Evolutionary conservation across 169 alveolate genomes (phyloP).

Genomic region (Perkinsus olseni): DNA sequence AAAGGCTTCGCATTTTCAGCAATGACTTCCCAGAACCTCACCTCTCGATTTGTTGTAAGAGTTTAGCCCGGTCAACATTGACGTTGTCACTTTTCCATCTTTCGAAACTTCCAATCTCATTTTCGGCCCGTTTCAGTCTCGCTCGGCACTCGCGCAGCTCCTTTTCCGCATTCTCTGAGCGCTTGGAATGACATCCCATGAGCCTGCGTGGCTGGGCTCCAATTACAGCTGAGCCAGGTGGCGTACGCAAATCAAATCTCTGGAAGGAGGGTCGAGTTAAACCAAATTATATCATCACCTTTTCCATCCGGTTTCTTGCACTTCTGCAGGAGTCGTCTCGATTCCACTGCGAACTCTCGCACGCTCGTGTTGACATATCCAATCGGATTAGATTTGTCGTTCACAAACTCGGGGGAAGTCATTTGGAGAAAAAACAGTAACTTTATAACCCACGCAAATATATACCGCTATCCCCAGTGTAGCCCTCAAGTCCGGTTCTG

Average conservation of each 20-base stretch:
- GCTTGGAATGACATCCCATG: too few species aligned
- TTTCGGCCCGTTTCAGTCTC: background rate
- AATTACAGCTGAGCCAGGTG: too few species aligned
- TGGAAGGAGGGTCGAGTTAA: too few species aligned
- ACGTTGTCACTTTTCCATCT: background rate
- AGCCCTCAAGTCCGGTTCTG: background rate
- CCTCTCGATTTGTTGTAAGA: background rate
- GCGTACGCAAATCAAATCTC: too few species aligned
- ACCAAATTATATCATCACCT: conserved; percentile 56
- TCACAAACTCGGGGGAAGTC: conserved; percentile 21
- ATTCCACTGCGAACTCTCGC: conserved; percentile 54
- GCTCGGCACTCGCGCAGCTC: background rate
- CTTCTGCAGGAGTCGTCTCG: conserved; percentile 55
- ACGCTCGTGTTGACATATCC: conserved; percentile 40
- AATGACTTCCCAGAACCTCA: background rate
- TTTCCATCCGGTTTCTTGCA: conserved; percentile 74
- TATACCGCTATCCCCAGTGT: too few species aligned
- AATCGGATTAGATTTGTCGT: conserved; percentile 28
- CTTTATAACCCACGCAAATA: background rate
- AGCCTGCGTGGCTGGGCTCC: too few species aligned
- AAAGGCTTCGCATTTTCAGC: background rate
- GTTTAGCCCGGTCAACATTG: background rate
- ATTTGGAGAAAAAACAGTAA: background rate
- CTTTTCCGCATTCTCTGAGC: background rate
- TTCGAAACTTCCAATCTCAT: background rate